These are phyloP conservation scores for Hippophae tibetana DNA, from an alignment of 306 rosid genomes.

Conservation along the genomic window DNA sequence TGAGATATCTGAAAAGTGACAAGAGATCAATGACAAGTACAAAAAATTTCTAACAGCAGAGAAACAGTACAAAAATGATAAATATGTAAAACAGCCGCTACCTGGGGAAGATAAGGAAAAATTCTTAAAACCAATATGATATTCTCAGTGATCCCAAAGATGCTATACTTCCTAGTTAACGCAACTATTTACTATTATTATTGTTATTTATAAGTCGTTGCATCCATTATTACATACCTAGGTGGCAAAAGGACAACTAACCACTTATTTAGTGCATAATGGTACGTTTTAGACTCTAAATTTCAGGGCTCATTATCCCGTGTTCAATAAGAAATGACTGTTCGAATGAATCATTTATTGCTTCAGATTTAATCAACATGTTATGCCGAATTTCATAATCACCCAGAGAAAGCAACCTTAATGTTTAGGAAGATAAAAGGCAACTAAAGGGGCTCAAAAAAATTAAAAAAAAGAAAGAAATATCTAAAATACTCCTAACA, in stretches of 20 bases:
- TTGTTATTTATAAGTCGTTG: not conserved
- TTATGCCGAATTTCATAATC: no score
- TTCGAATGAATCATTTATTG: no score
- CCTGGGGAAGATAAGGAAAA: not conserved
- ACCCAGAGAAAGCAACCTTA: no score
- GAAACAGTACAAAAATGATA: not conserved
- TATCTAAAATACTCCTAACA: no score
- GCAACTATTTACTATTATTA: no score
- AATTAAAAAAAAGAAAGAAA: no score
- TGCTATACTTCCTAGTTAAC: not conserved
- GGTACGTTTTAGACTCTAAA: not conserved
- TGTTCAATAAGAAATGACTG: no score
- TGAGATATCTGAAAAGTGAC: constrained; percentile 33
- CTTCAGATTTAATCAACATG: no score
- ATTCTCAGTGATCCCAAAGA: not conserved
- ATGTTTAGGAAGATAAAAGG: no score
- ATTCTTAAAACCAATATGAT: not conserved
- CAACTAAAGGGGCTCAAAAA: no score
- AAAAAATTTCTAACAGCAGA: not conserved
- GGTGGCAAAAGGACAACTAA: not conserved
- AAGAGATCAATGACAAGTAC: constrained; percentile 6
- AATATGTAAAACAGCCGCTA: not conserved
- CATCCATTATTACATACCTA: not conserved
- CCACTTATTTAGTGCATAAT: not conserved
- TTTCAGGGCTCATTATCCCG: not conserved